A percentile compares a stretch with the other conserved stretches of the same genome.
These are phyloP conservation scores for Sporobolomyces phaffii DNA, from an alignment of 768 basidiomycete species.

Conservation along the genomic window DNA sequence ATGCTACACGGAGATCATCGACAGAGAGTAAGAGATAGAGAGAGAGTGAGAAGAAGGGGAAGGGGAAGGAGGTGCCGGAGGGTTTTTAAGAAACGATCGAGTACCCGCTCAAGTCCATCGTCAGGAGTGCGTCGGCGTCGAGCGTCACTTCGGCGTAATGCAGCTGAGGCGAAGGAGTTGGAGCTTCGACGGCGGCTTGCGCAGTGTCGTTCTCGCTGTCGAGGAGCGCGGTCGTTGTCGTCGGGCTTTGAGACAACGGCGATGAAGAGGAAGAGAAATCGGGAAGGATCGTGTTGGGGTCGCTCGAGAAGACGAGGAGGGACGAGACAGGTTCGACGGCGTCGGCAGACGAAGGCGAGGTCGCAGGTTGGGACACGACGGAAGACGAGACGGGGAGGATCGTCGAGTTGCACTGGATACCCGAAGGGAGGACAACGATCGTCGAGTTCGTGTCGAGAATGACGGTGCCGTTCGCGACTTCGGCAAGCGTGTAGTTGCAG, in stretches of 20 bases:
- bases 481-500: conserved; percentile 8
- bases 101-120: not conserved
- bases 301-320: conserved; percentile 3
- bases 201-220: conserved; percentile 5
- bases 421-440: not conserved
- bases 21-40: not conserved
- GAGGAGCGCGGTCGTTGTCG: not conserved
- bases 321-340: not conserved
- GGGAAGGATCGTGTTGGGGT: not conserved
- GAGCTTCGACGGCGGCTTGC: not conserved
- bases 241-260: not conserved
- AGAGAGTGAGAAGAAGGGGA: not conserved
- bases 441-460: not conserved
- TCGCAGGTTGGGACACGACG: not conserved
- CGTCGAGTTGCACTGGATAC: conserved; percentile 1
- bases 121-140: not conserved
- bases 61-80: not conserved
- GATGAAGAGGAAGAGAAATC: not conserved
- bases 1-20: not conserved
- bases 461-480: not conserved
- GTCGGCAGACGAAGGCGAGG: not conserved
- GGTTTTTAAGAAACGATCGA: not conserved
- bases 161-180: not conserved
- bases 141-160: not conserved
- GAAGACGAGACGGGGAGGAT: not conserved